Percentiles rank a stretch among this genome's conserved stretches.
phyloP scores from a whole-genome alignment of 2,329 filamentous ascomycete genomes.

The Diaporthe longicolla region DNA sequence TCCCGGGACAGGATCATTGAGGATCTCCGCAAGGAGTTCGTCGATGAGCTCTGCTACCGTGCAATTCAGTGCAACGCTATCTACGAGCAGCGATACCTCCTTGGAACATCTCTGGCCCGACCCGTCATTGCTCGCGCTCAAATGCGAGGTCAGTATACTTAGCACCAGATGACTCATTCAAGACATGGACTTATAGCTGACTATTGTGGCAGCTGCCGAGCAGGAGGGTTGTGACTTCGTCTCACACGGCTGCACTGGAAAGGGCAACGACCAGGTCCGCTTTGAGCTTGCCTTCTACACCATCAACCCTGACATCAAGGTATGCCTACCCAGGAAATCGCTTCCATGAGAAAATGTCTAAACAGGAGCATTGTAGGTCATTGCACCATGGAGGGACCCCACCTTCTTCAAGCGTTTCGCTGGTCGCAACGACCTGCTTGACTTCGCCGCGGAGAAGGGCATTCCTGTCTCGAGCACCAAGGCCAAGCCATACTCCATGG shows the following conservation, averaged over 20 bases:
- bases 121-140: conserved; percentile 79
- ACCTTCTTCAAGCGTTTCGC: conserved; percentile 77
- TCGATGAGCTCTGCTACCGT: conserved; percentile 85
- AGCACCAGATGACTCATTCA: neutral
- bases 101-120: conserved; percentile 74
- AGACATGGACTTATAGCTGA: neutral
- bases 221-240: conserved; percentile 70
- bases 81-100: conserved; percentile 69
- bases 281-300: conserved; percentile 66
- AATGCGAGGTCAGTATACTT: conserved; percentile 56
- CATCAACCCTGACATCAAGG: conserved; percentile 73
- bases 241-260: conserved; percentile 66
- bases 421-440: conserved; percentile 79
- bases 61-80: conserved; percentile 82
- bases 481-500: conserved; percentile 67
- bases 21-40: conserved; percentile 80
- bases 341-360: neutral
- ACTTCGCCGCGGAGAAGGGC: conserved; percentile 76
- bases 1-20: conserved; percentile 59
- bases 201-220: conserved; percentile 64
- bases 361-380: conserved; percentile 54
- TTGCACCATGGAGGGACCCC: conserved; percentile 81
- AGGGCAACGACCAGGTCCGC: conserved; percentile 73
- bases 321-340: neutral
- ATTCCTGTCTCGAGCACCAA: conserved; percentile 82